Evolutionary conservation across 139 green algal species (phyloP).

Genomic region (Gonium pectorale): DNA sequence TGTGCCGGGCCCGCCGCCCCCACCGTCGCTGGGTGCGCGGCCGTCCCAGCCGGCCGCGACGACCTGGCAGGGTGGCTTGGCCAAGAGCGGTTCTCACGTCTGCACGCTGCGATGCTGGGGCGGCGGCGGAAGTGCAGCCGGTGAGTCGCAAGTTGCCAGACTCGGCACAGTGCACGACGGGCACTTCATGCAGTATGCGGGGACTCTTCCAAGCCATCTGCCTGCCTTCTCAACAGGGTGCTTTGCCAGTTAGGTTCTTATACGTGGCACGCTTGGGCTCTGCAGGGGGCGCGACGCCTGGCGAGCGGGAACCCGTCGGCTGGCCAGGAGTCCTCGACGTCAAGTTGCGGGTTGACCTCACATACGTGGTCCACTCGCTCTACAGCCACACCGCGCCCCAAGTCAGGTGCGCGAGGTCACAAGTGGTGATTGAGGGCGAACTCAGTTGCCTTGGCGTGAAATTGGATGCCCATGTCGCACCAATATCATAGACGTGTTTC

Average conservation of each 20-base stretch:
- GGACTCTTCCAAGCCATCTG: no score
- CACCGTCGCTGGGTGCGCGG: not conserved
- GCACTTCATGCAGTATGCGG: no score
- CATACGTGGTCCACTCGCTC: conserved; percentile 36
- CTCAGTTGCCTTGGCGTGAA: no score
- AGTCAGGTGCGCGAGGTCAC: not conserved
- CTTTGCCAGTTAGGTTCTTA: no score
- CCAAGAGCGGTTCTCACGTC: conserved; percentile 35
- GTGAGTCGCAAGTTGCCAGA: conserved; percentile 12
- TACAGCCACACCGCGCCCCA: conserved; percentile 14
- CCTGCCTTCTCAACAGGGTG: no score
- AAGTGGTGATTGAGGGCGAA: no score
- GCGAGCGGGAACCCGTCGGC: conserved; percentile 21
- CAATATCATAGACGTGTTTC: no score
- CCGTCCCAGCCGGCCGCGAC: not conserved
- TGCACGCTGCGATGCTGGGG: conserved; percentile 20
- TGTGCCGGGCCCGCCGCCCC: not conserved
- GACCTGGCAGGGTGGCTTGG: conserved; percentile 48
- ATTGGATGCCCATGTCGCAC: no score
- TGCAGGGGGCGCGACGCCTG: not conserved
- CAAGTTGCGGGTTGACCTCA: conserved; percentile 43
- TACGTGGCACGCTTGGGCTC: no score
- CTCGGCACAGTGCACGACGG: no score
- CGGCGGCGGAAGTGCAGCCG: not conserved
- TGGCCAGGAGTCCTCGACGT: conserved; percentile 42